These are phyloP conservation scores for Lecanosticta acicola DNA, from an alignment of 2,329 filamentous ascomycete genomes.

Conservation along the genomic window DNA sequence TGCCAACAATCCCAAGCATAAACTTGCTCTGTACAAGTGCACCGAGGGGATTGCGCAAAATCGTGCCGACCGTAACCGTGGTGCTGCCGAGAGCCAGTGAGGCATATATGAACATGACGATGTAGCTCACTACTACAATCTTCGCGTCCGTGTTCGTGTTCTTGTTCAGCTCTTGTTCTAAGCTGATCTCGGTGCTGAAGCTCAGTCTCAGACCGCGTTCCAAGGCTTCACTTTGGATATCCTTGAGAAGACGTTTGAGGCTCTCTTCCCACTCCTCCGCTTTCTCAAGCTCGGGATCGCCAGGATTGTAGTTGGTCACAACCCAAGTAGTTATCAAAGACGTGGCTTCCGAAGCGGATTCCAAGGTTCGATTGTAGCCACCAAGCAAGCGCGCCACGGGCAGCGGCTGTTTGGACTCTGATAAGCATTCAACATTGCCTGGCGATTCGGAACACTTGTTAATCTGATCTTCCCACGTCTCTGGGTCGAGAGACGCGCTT, in stretches of 20 bases:
- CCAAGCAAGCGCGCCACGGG: slow-evolving; percentile 81
- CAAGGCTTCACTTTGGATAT: slow-evolving; percentile 73
- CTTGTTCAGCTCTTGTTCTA: slow-evolving; percentile 95
- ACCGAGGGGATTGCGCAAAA: slow-evolving; percentile 75
- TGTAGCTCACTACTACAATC: slow-evolving; percentile 92
- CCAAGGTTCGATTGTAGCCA: slow-evolving; percentile 59
- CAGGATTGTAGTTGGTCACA: slow-evolving; percentile 76
- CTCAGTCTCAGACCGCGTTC: slow-evolving; percentile 77
- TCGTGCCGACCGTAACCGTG: slow-evolving; percentile 67
- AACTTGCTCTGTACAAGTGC: slow-evolving; percentile 95
- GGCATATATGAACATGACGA: slow-evolving; percentile 98
- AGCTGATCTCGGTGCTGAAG: slow-evolving; percentile 90
- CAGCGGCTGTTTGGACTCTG: slow-evolving; percentile 82
- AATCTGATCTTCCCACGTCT: slow-evolving; percentile 67
- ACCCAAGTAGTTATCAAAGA: slow-evolving; percentile 94
- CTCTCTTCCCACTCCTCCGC: slow-evolving; percentile 88
- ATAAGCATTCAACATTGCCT: slow-evolving; percentile 56
- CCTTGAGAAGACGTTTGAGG: slow-evolving; percentile 66
- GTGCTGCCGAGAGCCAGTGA: slow-evolving; percentile 88
- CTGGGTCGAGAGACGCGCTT: slow-evolving; percentile 45
- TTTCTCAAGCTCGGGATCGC: slow-evolving; percentile 60
- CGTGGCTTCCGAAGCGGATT: slow-evolving; percentile 60
- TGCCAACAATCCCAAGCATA: slow-evolving; percentile 87
- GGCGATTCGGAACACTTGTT: slow-evolving; percentile 71
- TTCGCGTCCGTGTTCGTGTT: slow-evolving; percentile 97